Base-by-base conservation (phyloP, 495 filamentous ascomycete species). In the Xylaria venustula region DNA sequence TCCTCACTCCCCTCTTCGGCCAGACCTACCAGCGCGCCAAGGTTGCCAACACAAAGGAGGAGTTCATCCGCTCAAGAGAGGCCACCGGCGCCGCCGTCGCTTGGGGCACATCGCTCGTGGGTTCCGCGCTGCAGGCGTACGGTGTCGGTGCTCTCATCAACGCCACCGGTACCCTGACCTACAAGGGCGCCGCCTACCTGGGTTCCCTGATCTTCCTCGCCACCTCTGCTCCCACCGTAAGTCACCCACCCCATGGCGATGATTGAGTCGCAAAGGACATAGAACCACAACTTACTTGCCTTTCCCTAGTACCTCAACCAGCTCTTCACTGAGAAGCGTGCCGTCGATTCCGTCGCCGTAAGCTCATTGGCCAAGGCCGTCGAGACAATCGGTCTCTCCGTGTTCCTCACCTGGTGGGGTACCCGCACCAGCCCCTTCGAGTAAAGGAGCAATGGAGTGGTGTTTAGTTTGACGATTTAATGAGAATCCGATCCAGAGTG, bases 341-440 rank as follows among this genome's bases (percentile, higher is more conserved):
- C 93, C 15, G 75, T 92, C 8, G 94, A 98, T 73, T 91, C 89
- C 49, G 86, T 98, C 61, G 93, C 91, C 50, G 87, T 97, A 55
- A 90, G 88, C 68, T 85, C 87, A 48, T 75, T 94, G 9, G 87
- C 89, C 61, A 90, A 92, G 68, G 76, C 94, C 65, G 86, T 97
- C 61, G 94, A 98, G 82, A 97, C 94, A 3, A 87, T 98, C 54
- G 94, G 94, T 36, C 82, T 98, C 42, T 90, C 88, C 57, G 67
- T 97, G 71, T 91, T 97, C 84, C 79, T 98, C 61, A 96, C 91
- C 65, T 98, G 89, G 88, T 98, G 94, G 94, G 94, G 94, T 64
- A 97, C 93, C 54, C 87, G 88, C 66, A 95, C 91, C 73, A 90
- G 90, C 78, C 89, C 91, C 40, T 91, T 91, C 72, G 85, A 90